Base-by-base conservation (phyloP, 306 rosid species). In the Acacia acuminata region DNA sequence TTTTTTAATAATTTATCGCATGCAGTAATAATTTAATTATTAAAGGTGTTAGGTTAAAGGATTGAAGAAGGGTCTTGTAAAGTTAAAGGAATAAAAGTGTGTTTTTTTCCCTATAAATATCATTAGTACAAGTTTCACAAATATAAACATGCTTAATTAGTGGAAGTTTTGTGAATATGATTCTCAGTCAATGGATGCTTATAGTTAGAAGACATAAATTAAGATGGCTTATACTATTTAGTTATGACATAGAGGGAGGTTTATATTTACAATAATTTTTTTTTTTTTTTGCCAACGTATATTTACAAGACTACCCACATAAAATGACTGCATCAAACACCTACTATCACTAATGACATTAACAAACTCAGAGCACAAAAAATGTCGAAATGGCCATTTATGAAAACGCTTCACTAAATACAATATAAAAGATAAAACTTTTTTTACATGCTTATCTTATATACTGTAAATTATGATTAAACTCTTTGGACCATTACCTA, bases 401-500 rank as follows among this genome's bases (percentile, higher is more conserved):
- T 55, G 90, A 95, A 91, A 91, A 91, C 82, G 90, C 84, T 90
- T 87, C 87, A 75, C 84, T 83, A 86, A 84, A 85, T 86, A 75
- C 78, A 80, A 80, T 67, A 82, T 79, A 88, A 84, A 82, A 65
- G 94, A 91, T 92, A 87, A 32, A 32, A 32, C 36, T 32, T 4
- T 3, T 32, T 4, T 32, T 32, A 32, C 0, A 32, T 32, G 4
- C 36, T 32, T 30, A n/a, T n/a, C n/a, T n/a, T n/a, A n/a, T n/a
- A n/a, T n/a, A n/a, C n/a, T n/a, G n/a, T n/a, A n/a, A n/a, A n/a
- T n/a, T n/a, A n/a, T n/a, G n/a, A n/a, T n/a, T 45, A 27, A 51
- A n/a, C 68, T 77, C 83, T 73, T 83, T 79, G 83, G 71, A 78
- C 73, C 82, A 71, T 73, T 48, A 22, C 81, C n/a, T 60, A 84